Evolutionary conservation across 2,329 filamentous ascomycete genomes (phyloP), one percentile per base, ranked within the genome.

Genomic region (Scytalidium lignicola): DNA sequence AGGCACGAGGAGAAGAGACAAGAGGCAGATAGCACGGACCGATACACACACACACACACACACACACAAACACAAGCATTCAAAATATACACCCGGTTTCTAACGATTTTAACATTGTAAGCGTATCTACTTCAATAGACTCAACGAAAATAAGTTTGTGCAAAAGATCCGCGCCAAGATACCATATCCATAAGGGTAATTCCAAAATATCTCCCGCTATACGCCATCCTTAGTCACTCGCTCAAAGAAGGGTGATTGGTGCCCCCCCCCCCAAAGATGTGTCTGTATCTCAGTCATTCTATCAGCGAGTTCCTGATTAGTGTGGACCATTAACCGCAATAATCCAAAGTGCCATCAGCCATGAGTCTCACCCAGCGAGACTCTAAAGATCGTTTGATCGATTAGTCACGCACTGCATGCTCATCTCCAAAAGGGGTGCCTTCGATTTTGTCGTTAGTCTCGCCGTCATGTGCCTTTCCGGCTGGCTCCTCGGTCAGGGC

Each of bases 341-440:
- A 13, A 37, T 37, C 32, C 32, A 5, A 37, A 37, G 32, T 37
- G 32, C 32, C 32, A 37, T 37, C 32, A 37, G 15, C n/a, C 23
- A 17, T 37, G 15, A 37, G 32, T 17, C 32, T 37, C 32, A 37
- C 32, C 32, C 32, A 37, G 32, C 32, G n/a, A 37, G 32, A 37
- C 32, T 17, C 32, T 13, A 15, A 37, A 17, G 32, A 37, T n/a
- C n/a, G 15, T 37, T 13, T 17, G 18, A 39, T 17, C 49, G 44
- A 56, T 58, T 47, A 59, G 44, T 78, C 76, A 57, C 71, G 73
- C 23, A 79, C 75, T 46, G 78, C 79, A 57, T 82, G 72, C 58
- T 80, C 75, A 55, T 83, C 79, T 18, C 76, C 73, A 58, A 82
- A 83, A 1, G 78, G 79, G 56, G 76, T 80, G 50, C 60, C 62